Percentiles rank a stretch among this genome's conserved stretches.
Evolutionary conservation across 805 yeast species (phyloP).

Genomic region (Candida dendrica): DNA sequence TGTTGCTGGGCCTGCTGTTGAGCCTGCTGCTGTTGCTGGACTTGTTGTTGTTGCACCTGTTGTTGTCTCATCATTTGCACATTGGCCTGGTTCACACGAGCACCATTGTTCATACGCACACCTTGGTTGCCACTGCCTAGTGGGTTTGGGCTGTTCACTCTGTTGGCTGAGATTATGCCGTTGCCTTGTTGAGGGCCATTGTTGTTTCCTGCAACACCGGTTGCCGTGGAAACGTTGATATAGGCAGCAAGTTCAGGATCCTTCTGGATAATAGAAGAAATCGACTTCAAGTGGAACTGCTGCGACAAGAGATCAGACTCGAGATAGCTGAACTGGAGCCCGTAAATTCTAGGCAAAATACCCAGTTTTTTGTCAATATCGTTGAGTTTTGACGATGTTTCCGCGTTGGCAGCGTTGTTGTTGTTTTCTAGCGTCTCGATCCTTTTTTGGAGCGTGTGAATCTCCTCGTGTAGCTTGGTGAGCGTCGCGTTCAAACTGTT

Average conservation of each 20-base stretch:
- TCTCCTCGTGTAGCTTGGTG: slow-evolving; percentile 14
- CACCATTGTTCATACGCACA: neutral
- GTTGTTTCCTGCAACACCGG: neutral
- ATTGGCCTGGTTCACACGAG: neutral
- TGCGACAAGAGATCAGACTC: slow-evolving; percentile 13
- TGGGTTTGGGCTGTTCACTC: slow-evolving; percentile 2
- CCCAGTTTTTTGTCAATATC: slow-evolving; percentile 7
- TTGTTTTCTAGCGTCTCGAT: slow-evolving; percentile 13
- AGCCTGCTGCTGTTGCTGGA: too few relatives aligned
- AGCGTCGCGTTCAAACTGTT: slow-evolving; percentile 11
- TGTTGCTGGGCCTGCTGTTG: neutral
- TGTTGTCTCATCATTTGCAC: neutral
- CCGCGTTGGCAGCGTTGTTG: slow-evolving; percentile 1
- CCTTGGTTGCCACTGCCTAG: too few relatives aligned
- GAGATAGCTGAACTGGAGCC: slow-evolving; percentile 11
- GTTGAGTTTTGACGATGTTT: slow-evolving; percentile 8
- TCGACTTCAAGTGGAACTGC: slow-evolving; percentile 13
- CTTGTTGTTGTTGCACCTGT: too few relatives aligned
- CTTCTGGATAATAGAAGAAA: slow-evolving; percentile 5
- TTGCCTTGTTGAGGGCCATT: slow-evolving; percentile 1
- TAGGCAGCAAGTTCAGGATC: neutral
- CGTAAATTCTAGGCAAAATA: slow-evolving; percentile 13
- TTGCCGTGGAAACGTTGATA: neutral
- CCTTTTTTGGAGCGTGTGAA: slow-evolving; percentile 11
- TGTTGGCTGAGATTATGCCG: slow-evolving; percentile 1